A percentile compares a stretch with the other conserved stretches of the same genome.
Evolutionary conservation across 2,329 filamentous ascomycete genomes (phyloP).

Genomic region (Neofusicoccum laricinum): DNA sequence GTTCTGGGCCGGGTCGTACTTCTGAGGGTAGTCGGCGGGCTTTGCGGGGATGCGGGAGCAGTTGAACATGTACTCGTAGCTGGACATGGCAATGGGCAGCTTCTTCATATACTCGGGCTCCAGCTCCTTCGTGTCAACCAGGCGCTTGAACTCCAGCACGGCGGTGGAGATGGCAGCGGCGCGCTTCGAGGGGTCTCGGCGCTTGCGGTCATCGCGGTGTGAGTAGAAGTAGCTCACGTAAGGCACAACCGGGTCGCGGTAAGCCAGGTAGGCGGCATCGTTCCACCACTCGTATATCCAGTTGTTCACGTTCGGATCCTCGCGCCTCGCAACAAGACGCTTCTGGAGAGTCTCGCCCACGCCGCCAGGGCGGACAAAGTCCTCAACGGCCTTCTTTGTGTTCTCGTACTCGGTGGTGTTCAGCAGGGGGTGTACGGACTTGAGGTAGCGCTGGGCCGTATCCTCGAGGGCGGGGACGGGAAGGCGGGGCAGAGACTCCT

Average conservation of each 20-base stretch:
- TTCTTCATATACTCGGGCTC: slow-evolving; percentile 99
- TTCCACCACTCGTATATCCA: slow-evolving; percentile 99
- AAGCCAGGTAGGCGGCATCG: slow-evolving; percentile 83
- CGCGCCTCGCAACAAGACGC: slow-evolving; percentile 74
- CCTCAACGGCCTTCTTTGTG: slow-evolving; percentile 79
- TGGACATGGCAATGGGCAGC: slow-evolving; percentile 96
- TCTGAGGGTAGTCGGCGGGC: slow-evolving; percentile 77
- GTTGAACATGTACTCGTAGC: slow-evolving; percentile 99
- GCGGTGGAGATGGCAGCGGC: slow-evolving; percentile 86
- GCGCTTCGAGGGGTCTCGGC: slow-evolving; percentile 85
- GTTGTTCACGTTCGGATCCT: slow-evolving; percentile 80
- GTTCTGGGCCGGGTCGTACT: slow-evolving; percentile 71
- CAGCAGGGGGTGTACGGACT: slow-evolving; percentile 73
- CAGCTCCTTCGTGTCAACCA: slow-evolving; percentile 76
- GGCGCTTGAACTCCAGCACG: slow-evolving; percentile 88
- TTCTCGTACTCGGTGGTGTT: slow-evolving; percentile 64
- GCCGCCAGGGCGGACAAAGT: slow-evolving; percentile 85
- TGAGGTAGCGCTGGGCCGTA: slow-evolving; percentile 76
- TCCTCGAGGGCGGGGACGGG: slow-evolving; percentile 81
- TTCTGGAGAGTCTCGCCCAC: slow-evolving; percentile 82
- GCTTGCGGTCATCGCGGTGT: slow-evolving; percentile 85
- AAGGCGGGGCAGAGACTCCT: slow-evolving; percentile 77
- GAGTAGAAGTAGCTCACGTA: slow-evolving; percentile 99
- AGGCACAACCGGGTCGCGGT: slow-evolving; percentile 92
- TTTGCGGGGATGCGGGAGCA: slow-evolving; percentile 78